Conservation (phyloP, 805 yeast species). For the Zygotorulaspora danielsina region DNA sequence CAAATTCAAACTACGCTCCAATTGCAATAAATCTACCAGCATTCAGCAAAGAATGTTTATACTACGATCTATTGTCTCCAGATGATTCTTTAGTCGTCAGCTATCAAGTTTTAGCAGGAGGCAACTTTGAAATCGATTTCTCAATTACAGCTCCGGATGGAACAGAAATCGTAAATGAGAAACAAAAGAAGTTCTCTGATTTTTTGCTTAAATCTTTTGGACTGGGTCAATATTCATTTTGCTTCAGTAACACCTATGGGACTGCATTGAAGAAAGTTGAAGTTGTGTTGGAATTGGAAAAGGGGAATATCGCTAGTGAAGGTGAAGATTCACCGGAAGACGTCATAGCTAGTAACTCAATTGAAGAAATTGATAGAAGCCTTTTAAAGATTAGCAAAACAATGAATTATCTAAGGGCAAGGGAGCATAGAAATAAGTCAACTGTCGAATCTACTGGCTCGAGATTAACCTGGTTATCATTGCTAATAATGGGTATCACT, state of each 20-base stretch:
- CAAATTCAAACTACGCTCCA: conserved; percentile 34
- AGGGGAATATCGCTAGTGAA: conserved; percentile 27
- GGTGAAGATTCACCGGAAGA: conserved; percentile 47
- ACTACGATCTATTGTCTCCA: conserved; percentile 35
- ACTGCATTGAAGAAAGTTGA: conserved; percentile 63
- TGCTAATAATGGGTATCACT: conserved; percentile 66
- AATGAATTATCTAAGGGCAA: conserved; percentile 85
- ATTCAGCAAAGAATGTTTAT: conserved; percentile 43
- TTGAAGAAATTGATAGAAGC: conserved; percentile 55
- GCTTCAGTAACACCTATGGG: conserved; percentile 61
- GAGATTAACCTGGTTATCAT: conserved; percentile 71
- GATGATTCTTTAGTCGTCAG: conserved; percentile 41
- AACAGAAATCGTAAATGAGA: conserved; percentile 44
- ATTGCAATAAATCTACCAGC: conserved; percentile 38
- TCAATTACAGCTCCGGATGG: conserved; percentile 54
- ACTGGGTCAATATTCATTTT: conserved; percentile 60
- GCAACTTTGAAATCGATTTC: conserved; percentile 63
- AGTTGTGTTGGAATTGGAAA: conserved; percentile 52
- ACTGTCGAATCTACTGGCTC: conserved; percentile 78
- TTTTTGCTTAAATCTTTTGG: conserved; percentile 54
- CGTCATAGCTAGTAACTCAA: conserved; percentile 49
- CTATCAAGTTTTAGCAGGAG: conserved; percentile 59
- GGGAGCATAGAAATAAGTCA: conserved; percentile 95
- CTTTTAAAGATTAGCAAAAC: conserved; percentile 54
- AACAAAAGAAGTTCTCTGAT: conserved; percentile 61